phyloP scores from a whole-genome alignment of 2,329 filamentous ascomycete species.

The Thelonectria blattea region DNA sequence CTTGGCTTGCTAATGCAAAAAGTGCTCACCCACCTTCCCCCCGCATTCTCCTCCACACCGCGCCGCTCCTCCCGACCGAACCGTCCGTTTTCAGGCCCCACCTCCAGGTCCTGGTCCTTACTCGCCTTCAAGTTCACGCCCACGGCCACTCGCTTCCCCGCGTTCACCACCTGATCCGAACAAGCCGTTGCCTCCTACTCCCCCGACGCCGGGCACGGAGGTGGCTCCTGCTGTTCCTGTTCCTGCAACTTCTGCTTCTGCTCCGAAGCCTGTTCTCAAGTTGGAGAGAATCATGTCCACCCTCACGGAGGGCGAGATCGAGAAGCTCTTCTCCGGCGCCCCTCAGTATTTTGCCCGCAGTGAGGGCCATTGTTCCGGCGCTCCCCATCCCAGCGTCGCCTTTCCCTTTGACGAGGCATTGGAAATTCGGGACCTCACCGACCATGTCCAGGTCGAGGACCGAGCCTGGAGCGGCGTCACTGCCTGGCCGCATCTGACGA shows the following conservation, averaged over 20 bases:
- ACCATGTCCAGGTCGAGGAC: constrained; percentile 68
- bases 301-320: constrained; percentile 64
- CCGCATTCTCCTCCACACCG: constrained; percentile 38
- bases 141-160: constrained; percentile 39
- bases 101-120: constrained; percentile 24
- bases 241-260: constrained; percentile 41
- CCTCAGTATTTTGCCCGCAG: constrained; percentile 72
- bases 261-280: constrained; percentile 53
- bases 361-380: constrained; percentile 64
- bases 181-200: constrained; percentile 63
- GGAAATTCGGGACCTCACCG: constrained; percentile 66
- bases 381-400: constrained; percentile 67
- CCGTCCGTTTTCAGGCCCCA: constrained; percentile 34
- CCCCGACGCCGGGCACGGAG: constrained; percentile 49
- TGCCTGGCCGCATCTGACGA: constrained; percentile 66
- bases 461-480: constrained; percentile 68
- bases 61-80: constrained; percentile 35
- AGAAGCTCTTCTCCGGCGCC: constrained; percentile 77
- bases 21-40: constrained; percentile 24
- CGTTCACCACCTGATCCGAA: constrained; percentile 55
- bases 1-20: constrained; percentile 1
- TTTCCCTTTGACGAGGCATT: constrained; percentile 72
- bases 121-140: constrained; percentile 37
- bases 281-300: constrained; percentile 65
- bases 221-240: constrained; percentile 30